phyloP scores from a whole-genome alignment of 2,329 filamentous ascomycete genomes.

The Colletotrichum filicis region DNA sequence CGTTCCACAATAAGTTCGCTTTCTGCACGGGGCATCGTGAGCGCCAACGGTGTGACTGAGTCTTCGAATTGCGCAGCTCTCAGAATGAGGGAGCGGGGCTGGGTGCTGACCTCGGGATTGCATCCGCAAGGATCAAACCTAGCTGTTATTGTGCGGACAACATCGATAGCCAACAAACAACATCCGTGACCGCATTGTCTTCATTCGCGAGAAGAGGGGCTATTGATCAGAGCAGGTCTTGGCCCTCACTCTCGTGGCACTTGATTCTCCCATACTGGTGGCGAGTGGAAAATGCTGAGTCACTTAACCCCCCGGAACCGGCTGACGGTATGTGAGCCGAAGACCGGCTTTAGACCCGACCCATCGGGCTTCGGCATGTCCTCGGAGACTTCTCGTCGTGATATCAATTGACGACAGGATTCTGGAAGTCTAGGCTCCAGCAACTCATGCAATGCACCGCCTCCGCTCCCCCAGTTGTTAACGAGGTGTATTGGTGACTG shows the following conservation, averaged over 20 bases:
- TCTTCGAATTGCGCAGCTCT: not conserved
- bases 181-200: no score
- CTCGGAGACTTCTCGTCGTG: slow-evolving; percentile 36
- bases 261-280: not conserved
- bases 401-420: not conserved
- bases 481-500: not conserved
- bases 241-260: not conserved
- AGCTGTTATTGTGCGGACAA: not conserved
- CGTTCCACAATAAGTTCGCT: not conserved
- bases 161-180: not conserved
- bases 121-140: slow-evolving; percentile 9
- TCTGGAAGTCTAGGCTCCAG: no score
- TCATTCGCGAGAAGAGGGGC: not conserved
- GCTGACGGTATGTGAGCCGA: not conserved
- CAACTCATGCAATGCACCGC: not conserved
- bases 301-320: not conserved
- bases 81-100: slow-evolving; percentile 6
- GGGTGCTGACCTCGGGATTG: not conserved
- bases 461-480: not conserved
- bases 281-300: not conserved
- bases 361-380: slow-evolving; percentile 12
- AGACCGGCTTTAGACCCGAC: not conserved
- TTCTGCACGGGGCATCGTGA: not conserved
- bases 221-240: not conserved
- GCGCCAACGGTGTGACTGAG: not conserved